phyloP scores from a whole-genome alignment of 2,329 filamentous ascomycete species.

The Raffaelea arxii region DNA sequence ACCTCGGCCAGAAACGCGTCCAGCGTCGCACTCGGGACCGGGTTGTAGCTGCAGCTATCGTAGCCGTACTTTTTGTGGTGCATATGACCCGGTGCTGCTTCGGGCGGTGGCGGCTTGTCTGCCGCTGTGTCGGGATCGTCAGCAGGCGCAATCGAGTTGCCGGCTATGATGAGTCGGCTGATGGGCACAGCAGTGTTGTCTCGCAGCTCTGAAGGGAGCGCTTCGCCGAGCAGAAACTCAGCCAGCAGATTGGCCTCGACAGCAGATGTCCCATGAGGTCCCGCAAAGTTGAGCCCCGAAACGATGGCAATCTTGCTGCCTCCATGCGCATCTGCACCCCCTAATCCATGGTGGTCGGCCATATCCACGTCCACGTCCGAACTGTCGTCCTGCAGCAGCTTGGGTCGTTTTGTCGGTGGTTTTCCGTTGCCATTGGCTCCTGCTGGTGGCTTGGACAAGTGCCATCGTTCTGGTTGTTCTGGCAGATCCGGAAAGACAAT shows the following conservation, averaged over 20 bases:
- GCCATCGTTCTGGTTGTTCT: slow-evolving; percentile 73
- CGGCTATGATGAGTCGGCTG: slow-evolving; percentile 79
- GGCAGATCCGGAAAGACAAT: slow-evolving; percentile 81
- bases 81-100: slow-evolving; percentile 22
- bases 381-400: slow-evolving; percentile 32
- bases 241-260: slow-evolving; percentile 67
- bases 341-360: slow-evolving; percentile 26
- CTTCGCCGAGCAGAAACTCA: slow-evolving; percentile 83
- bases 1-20: slow-evolving; percentile 75
- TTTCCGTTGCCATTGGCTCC: not conserved
- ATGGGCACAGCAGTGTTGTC: slow-evolving; percentile 59
- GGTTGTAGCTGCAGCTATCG: slow-evolving; percentile 80
- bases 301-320: slow-evolving; percentile 65
- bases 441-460: slow-evolving; percentile 44
- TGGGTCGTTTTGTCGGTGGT: slow-evolving; percentile 14
- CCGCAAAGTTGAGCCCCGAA: slow-evolving; percentile 78
- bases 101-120: slow-evolving; percentile 18
- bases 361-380: slow-evolving; percentile 44
- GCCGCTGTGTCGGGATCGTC: slow-evolving; percentile 17
- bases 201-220: slow-evolving; percentile 48
- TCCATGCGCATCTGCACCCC: slow-evolving; percentile 18
- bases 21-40: slow-evolving; percentile 71
- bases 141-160: slow-evolving; percentile 63
- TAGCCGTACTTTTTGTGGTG: slow-evolving; percentile 82
- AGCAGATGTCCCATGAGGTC: slow-evolving; percentile 59